phyloP scores from a whole-genome alignment of 2,329 filamentous ascomycete species.

The Boeremia lycopersici region DNA sequence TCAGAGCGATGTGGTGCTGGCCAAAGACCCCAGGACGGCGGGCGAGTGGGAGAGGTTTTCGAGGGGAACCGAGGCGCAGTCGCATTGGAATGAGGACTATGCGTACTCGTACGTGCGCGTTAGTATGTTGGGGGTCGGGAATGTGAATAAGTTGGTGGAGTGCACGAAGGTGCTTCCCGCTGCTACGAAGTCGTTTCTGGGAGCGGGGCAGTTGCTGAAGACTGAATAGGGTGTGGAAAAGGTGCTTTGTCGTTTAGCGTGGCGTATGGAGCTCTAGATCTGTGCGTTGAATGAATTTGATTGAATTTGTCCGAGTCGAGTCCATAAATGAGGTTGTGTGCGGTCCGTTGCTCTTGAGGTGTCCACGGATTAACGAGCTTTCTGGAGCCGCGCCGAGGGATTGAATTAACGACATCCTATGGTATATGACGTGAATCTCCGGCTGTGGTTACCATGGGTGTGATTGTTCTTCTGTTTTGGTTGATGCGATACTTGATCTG shows the following conservation, averaged over 20 bases:
- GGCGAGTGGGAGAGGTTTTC: constrained; percentile 33
- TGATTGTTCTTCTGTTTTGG: too few relatives aligned
- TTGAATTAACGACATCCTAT: too few relatives aligned
- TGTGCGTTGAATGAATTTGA: neutral
- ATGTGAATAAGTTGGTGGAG: constrained; percentile 59
- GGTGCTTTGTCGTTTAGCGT: neutral
- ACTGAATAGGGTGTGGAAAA: neutral
- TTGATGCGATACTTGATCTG: too few relatives aligned
- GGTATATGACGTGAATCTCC: too few relatives aligned
- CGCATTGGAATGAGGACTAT: constrained; percentile 44
- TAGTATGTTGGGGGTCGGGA: constrained; percentile 59
- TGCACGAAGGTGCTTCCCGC: constrained; percentile 57
- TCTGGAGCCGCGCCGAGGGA: too few relatives aligned
- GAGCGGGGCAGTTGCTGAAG: constrained; percentile 17
- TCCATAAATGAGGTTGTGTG: too few relatives aligned
- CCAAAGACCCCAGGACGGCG: constrained; percentile 32
- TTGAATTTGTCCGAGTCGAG: too few relatives aligned
- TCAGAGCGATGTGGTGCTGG: constrained; percentile 36
- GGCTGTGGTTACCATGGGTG: too few relatives aligned
- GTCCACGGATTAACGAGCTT: too few relatives aligned
- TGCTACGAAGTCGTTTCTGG: constrained; percentile 14
- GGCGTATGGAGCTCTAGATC: neutral
- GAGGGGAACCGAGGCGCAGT: constrained; percentile 16
- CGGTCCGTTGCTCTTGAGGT: too few relatives aligned
- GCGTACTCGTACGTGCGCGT: constrained; percentile 56